Base-by-base conservation (phyloP, 495 filamentous ascomycete genomes). In the Hypoxylon lenormandii region DNA sequence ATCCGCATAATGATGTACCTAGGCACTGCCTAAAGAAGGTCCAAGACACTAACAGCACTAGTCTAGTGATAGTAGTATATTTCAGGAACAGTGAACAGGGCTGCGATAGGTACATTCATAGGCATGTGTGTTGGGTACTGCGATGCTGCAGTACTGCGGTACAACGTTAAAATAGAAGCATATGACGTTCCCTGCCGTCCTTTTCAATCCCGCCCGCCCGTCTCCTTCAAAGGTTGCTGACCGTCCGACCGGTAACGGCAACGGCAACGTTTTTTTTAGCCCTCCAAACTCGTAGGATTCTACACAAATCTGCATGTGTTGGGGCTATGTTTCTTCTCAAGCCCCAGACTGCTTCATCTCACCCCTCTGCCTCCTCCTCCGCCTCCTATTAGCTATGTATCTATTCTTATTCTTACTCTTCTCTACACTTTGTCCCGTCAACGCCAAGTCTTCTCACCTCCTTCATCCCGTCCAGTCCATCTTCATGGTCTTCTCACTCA, bases 101-200 rank as follows among this genome's bases (percentile, higher is more conserved):
- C 30, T 33, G 30, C 30, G 30, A 11, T 11, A n/a, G n/a, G n/a
- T n/a, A n/a, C n/a, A n/a, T n/a, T n/a, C n/a, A n/a, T n/a, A n/a
- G n/a, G n/a, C n/a, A n/a, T n/a, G n/a, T n/a, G n/a, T n/a, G n/a
- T n/a, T n/a, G n/a, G n/a, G n/a, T 3, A 7, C 26, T 28, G 7
- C 26, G 26, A 28, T n/a, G n/a, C n/a, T 33, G 38, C 52, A 50
- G 51, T 49, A 47, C 64, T 67, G 64, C 36, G 59, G 55, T 23
- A 33, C 60, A 63, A 51, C 23, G 38, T 56, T 42, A 19, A 61
- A 68, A 68, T 57, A 62, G 58, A 68, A 62, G 46, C 59, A 48
- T 43, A 63, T 69, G 59, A 64, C 66, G 59, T 69, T 47, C 47
- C 47, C 46, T 48, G 18, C 36, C 21, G 23, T 48, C 26, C 23